phyloP scores from a whole-genome alignment of 2,329 filamentous ascomycete species.

The Colletotrichum aenigma region DNA sequence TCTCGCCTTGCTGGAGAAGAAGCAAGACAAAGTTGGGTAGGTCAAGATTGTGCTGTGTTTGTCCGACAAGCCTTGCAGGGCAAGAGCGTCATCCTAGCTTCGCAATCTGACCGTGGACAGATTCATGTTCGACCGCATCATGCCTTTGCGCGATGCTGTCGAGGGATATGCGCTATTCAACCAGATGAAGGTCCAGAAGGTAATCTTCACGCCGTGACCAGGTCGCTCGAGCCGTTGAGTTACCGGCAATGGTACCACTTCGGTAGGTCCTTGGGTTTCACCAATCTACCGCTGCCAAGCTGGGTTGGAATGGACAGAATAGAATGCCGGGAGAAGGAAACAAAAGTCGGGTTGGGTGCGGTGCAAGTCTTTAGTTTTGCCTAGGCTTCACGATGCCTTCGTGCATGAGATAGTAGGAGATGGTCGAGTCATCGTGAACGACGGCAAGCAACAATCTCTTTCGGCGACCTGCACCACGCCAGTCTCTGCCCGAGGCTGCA shows the following conservation, averaged over 20 bases:
- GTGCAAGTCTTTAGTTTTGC: constrained; percentile 63
- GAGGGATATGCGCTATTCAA: constrained; percentile 76
- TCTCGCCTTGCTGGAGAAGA: constrained; percentile 66
- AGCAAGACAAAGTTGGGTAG: constrained; percentile 70
- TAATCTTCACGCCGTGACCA: constrained; percentile 63
- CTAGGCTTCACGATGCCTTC: constrained; percentile 87
- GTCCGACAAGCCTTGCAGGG: background rate
- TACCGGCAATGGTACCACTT: background rate
- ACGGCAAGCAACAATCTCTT: constrained; percentile 79
- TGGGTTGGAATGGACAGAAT: background rate
- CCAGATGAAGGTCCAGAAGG: constrained; percentile 75
- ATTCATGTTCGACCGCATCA: constrained; percentile 79
- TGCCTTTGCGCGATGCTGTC: constrained; percentile 70
- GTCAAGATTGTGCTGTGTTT: constrained; percentile 24
- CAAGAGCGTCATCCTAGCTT: background rate
- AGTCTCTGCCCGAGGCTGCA: constrained; percentile 38
- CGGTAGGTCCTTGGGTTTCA: too few species aligned
- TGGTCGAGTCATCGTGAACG: constrained; percentile 79
- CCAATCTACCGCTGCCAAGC: background rate
- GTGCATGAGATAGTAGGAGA: constrained; percentile 85
- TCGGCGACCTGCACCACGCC: constrained; percentile 49
- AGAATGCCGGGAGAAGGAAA: background rate
- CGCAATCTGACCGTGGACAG: constrained; percentile 38
- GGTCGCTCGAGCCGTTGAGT: background rate
- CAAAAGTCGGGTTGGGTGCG: background rate